Conservation (phyloP, 305 asterid genomes). For the Withania somnifera region DNA sequence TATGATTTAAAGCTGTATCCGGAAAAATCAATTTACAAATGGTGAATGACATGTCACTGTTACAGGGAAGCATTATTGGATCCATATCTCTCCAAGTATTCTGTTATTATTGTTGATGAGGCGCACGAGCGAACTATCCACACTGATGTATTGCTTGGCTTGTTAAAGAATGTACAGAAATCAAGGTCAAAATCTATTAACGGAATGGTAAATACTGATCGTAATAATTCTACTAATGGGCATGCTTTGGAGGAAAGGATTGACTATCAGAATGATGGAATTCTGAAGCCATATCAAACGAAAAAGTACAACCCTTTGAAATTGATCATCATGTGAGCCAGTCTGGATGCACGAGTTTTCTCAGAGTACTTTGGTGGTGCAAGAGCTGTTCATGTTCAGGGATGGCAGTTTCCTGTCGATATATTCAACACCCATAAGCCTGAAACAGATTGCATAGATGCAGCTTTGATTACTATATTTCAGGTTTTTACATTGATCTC, state of each 20-base stretch:
- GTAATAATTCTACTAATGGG: slow-evolving; percentile 19
- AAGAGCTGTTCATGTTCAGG: slow-evolving; percentile 88
- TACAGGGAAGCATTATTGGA: slow-evolving; percentile 88
- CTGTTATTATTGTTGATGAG: slow-evolving; percentile 87
- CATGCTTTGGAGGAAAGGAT: slow-evolving; percentile 17
- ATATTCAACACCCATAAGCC: slow-evolving; percentile 65
- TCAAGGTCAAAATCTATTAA: slow-evolving; percentile 42
- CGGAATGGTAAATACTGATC: slow-evolving; percentile 18
- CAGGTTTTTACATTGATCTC: slow-evolving; percentile 41
- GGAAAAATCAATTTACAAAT: neutral
- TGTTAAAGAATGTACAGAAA: slow-evolving; percentile 73
- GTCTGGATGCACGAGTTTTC: slow-evolving; percentile 72
- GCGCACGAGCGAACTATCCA: slow-evolving; percentile 98
- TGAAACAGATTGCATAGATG: slow-evolving; percentile 83
- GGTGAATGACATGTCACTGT: slow-evolving; percentile 1
- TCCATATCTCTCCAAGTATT: slow-evolving; percentile 73
- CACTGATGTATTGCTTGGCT: slow-evolving; percentile 89
- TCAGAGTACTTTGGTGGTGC: slow-evolving; percentile 89
- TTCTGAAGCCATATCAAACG: slow-evolving; percentile 25
- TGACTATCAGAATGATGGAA: slow-evolving; percentile 16
- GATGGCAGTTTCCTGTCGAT: slow-evolving; percentile 83
- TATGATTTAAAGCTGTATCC: neutral
- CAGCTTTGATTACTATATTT: slow-evolving; percentile 78
- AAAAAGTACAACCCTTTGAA: slow-evolving; percentile 56
- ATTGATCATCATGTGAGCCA: slow-evolving; percentile 89